Conservation (phyloP, 495 filamentous ascomycete species). For the Neurospora pannonica region DNA sequence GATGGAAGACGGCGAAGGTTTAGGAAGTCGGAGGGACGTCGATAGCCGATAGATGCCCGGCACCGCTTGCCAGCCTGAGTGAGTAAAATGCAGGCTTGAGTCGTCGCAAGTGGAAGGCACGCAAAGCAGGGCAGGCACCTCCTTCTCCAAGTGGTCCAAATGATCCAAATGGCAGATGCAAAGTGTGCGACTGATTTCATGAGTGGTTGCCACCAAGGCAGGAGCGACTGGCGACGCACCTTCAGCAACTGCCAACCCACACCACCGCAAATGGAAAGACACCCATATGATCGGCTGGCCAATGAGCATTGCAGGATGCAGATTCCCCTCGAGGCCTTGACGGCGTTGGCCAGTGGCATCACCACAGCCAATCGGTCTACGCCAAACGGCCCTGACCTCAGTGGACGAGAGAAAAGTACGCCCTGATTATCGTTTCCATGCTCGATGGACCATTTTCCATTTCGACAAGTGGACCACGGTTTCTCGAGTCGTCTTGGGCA, state of each 20-base stretch:
- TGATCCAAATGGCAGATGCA: not conserved
- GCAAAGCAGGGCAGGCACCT: not conserved
- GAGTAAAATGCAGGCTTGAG: not conserved
- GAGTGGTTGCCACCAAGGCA: not conserved
- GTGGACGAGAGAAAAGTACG: not conserved
- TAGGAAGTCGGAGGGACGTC: not conserved
- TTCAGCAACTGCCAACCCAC: not conserved
- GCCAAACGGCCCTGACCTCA: not conserved
- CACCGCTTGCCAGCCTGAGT: not conserved
- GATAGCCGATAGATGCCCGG: not conserved
- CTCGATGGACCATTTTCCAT: not conserved
- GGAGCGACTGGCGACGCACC: not conserved
- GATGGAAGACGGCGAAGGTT: not conserved
- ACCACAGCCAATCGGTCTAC: constrained; percentile 2
- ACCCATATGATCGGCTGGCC: constrained; percentile 1
- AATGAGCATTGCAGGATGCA: not conserved
- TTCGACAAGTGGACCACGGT: too few relatives aligned
- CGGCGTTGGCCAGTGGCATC: not conserved
- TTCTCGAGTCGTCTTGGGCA: too few relatives aligned
- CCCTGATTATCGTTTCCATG: not conserved
- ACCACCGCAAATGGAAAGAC: not conserved
- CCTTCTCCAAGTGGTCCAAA: not conserved
- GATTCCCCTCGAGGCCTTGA: not conserved
- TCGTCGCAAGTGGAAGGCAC: not conserved
- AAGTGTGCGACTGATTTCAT: not conserved